Evolutionary conservation across 2,329 filamentous ascomycete genomes (phyloP), one percentile per base, ranked within the genome.

Genomic region (Diaporthe longicolla): DNA sequence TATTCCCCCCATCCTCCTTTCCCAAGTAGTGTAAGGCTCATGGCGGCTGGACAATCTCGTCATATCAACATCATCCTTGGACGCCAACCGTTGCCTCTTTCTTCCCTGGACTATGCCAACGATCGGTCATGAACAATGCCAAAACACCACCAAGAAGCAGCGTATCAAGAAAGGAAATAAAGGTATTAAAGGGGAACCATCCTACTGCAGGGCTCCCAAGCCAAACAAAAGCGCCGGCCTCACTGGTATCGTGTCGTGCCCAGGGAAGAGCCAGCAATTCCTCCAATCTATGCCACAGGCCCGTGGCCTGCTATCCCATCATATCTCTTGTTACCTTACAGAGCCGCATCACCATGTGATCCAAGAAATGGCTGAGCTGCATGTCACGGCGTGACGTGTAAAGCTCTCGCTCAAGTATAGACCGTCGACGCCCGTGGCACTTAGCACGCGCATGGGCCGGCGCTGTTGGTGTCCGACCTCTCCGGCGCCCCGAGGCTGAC

Each of bases 361-460:
- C 58, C 32, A 61, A 26, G 40, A 50, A 58, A n/a, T 3, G 50
- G 57, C 37, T 24, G 43, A 9, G 54, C 40, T 40, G 45, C 32
- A 32, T 29, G 21, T 24, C 32, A 48, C 37, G n/a, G 29, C 32
- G 37, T 24, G 37, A 50, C n/a, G 32, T 29, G 58, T 19, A 73
- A 32, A 61, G 21, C 58, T 73, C 58, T 63, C 43, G 4, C 17
- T n/a, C 37, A 21, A 15, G 13, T 17, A 7, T 19, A 32, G 32
- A 54, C 17, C 1, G 32, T 32, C 4, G 37, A 24, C 26, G 26
- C 29, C 17, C 35, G 17, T 48, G 17, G 15, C 43, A 48, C 74
- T 76, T 87, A 91, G 83, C 89, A 91, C 78, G 85, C 87, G 83
- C 89, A 91, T 74, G 86, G 85, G 26, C 89, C 89, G 78, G 84